Evolutionary conservation across 2,329 filamentous ascomycete genomes (phyloP).

Genomic region (Colletotrichum sp.): DNA sequence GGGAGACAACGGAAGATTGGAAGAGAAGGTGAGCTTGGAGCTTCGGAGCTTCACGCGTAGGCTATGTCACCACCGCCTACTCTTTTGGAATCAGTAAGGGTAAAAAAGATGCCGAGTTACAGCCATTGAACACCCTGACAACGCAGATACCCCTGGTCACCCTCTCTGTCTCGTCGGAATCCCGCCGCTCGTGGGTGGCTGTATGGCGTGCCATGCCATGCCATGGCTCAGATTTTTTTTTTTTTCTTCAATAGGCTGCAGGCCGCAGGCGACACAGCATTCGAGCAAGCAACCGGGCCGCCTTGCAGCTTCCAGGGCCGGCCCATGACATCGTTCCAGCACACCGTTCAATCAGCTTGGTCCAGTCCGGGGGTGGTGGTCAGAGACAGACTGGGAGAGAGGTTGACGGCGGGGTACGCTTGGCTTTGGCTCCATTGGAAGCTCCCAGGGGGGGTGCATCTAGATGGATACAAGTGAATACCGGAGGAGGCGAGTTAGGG

Average conservation of each 20-base stretch:
- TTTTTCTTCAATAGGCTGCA: not conserved
- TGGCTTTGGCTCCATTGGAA: not conserved
- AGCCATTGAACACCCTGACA: not conserved
- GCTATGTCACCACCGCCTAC: constrained; percentile 8
- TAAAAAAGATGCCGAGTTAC: constrained; percentile 1
- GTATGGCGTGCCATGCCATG: not conserved
- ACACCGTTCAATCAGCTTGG: not conserved
- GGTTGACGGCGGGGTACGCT: constrained; percentile 8
- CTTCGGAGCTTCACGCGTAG: constrained; percentile 8
- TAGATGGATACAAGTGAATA: not conserved
- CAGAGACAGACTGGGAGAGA: not conserved
- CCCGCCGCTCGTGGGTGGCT: not conserved
- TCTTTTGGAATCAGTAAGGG: constrained; percentile 3
- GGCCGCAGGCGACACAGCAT: not conserved
- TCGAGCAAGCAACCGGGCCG: not conserved
- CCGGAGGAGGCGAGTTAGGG: not conserved
- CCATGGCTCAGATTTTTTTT: not conserved
- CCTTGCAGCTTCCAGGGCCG: not conserved
- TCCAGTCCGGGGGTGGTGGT: not conserved
- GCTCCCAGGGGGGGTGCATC: not conserved
- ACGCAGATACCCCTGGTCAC: not conserved
- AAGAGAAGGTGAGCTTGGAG: not conserved
- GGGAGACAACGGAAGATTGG: not conserved
- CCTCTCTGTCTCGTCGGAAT: not conserved
- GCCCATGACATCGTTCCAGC: constrained; percentile 12